Percentiles rank a stretch among this genome's conserved stretches.
These are phyloP conservation scores for Poa annua DNA, from an alignment of 176 grass and related monocot species.

Conservation along the genomic window DNA sequence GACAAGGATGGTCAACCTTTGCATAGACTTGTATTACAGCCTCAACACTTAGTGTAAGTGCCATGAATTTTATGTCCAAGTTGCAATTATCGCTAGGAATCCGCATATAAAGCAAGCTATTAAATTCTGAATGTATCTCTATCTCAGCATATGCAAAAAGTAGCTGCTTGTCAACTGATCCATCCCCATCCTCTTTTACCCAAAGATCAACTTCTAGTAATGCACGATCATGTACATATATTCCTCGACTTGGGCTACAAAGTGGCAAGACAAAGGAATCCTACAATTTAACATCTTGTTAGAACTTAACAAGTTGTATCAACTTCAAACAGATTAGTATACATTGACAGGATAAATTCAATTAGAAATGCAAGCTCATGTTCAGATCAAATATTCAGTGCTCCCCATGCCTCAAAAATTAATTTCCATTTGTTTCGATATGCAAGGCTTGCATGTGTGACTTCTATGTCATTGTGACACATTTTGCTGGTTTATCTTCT, in stretches of 20 bases:
- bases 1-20: background rate
- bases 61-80: conserved; percentile 18
- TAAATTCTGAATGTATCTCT: background rate
- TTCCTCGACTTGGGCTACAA: conserved; percentile 39
- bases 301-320: too few relatives aligned
- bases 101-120: background rate
- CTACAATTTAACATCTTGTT: background rate
- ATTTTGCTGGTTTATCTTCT: too few relatives aligned
- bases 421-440: too few relatives aligned
- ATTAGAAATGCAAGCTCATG: too few relatives aligned
- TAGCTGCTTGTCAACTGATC: conserved; percentile 14
- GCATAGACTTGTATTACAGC: conserved; percentile 30
- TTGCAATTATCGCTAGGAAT: background rate
- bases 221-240: conserved; percentile 31
- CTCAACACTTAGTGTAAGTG: background rate
- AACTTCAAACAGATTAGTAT: too few relatives aligned
- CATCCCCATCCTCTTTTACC: conserved; percentile 24
- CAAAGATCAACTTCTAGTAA: conserved; percentile 39
- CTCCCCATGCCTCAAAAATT: too few relatives aligned
- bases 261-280: conserved; percentile 26
- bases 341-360: too few relatives aligned
- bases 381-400: too few relatives aligned
- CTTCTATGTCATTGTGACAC: too few relatives aligned
- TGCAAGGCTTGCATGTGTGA: too few relatives aligned
- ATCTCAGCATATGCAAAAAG: conserved; percentile 29